Base-by-base conservation (phyloP, 805 yeast genomes). In the Blastobotrys peoriensis region DNA sequence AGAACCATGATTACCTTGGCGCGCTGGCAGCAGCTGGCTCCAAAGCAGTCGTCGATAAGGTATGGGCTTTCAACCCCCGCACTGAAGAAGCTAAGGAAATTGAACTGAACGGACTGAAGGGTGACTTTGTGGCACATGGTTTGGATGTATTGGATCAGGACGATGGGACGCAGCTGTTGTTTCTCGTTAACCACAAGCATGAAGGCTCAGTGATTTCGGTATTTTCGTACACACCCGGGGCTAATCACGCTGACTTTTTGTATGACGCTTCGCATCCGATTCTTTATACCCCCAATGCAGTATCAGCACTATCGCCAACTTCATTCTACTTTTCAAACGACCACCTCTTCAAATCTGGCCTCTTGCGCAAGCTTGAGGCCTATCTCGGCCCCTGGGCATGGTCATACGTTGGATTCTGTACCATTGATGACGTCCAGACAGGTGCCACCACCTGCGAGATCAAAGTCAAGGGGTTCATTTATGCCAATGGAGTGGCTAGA, bases 281-380 rank as follows among this genome's bases (percentile, higher is more conserved):
- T 16, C 17, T 36, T 18, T 6, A 36, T 17, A 36, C 38, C 5
- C 38, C 38, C 17, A 36, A 36, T 16, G 13, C 38, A 9, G 38
- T 36, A 10, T 17, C 38, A 5, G 38, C 38, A 36, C 22, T 36
- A 5, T 17, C 22, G 5, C 38, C 38, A 4, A 36, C 17, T 18
- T 8, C 38, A 4, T 36, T 36, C 23, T 36, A 36, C 20, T 17
- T 36, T 17, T n/a, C 38, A n/a, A 36, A 36, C 23, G 38, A 36
- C 20, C 38, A 36, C 13, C 22, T 20, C 5, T 36, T 36, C 13
- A 36, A 20, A 36, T n/a, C 13, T 17, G 20, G 38, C 23, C 38
- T 19, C 5, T n/a, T 17, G 20, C 9, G 38, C 4, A 15, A 18
- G 13, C 13, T 36, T 16, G 38, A 17, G 5, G 38, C 13, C 6